These are phyloP conservation scores for Lipomyces yamanashiensis DNA, from an alignment of 805 yeast species.

Conservation along the genomic window DNA sequence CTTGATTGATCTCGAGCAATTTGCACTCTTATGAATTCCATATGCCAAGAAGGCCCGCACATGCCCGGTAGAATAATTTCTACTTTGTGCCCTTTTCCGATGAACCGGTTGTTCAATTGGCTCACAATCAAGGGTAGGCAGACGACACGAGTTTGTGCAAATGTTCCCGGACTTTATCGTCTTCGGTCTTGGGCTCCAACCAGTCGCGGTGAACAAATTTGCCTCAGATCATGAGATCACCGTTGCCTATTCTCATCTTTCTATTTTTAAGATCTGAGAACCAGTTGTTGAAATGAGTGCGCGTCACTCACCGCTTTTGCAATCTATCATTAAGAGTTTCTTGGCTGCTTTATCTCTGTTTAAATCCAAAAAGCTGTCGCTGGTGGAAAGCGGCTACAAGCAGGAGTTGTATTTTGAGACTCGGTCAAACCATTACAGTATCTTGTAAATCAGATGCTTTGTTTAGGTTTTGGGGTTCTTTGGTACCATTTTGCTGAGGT, in stretches of 20 bases:
- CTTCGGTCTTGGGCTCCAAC: slow-evolving; percentile 16
- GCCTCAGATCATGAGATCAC: slow-evolving; percentile 3
- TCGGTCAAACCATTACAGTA: background rate
- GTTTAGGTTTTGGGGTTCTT: slow-evolving; percentile 4
- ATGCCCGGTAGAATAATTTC: slow-evolving; percentile 9
- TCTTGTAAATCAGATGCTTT: background rate
- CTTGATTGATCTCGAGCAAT: background rate
- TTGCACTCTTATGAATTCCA: background rate
- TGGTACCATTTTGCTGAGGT: background rate
- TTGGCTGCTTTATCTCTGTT: slow-evolving; percentile 14
- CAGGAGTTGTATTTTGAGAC: background rate
- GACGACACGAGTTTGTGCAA: too few species aligned
- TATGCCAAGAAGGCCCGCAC: slow-evolving; percentile 23
- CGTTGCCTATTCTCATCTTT: background rate
- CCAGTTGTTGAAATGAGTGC: slow-evolving; percentile 2
- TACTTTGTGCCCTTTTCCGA: slow-evolving; percentile 9
- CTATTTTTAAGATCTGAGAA: background rate
- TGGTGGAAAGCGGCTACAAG: slow-evolving; percentile 17
- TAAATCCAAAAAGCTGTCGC: slow-evolving; percentile 12
- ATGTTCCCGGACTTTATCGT: background rate
- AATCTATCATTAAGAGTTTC: slow-evolving; percentile 7
- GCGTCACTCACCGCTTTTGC: slow-evolving; percentile 11
- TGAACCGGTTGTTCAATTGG: slow-evolving; percentile 6
- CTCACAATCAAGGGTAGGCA: background rate
- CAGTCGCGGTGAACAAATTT: background rate